phyloP scores from a whole-genome alignment of 306 rosid genomes.

The Boehmeria nivea region DNA sequence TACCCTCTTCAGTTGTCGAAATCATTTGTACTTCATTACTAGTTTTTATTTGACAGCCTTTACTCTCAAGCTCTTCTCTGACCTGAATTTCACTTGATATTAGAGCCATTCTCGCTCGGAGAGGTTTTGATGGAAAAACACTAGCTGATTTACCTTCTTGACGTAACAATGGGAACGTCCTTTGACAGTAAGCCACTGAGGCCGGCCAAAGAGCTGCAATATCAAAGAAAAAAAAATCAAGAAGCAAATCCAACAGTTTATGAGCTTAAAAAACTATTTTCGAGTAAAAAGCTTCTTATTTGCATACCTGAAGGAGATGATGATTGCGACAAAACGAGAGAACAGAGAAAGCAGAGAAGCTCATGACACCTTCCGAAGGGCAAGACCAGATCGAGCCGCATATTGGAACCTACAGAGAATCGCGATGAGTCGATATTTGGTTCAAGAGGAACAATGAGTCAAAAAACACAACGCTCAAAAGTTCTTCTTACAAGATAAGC shows the following conservation, averaged over 20 bases:
- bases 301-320: constrained; percentile 69
- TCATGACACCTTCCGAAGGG: constrained; percentile 64
- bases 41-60: constrained; percentile 52
- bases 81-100: no score
- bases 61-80: constrained; percentile 55
- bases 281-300: not conserved
- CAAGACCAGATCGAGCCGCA: constrained; percentile 95
- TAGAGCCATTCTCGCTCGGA: no score
- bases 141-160: constrained; percentile 47
- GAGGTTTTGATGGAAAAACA: not conserved
- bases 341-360: constrained; percentile 77
- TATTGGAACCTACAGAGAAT: constrained; percentile 52
- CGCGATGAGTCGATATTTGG: no score
- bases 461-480: no score
- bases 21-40: constrained; percentile 44
- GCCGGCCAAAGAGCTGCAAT: constrained; percentile 70
- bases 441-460: no score
- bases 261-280: not conserved
- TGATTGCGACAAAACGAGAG: constrained; percentile 85
- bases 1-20: constrained; percentile 57
- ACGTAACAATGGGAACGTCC: constrained; percentile 70
- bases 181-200: constrained; percentile 86
- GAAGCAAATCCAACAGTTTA: constrained; percentile 2
- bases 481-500: constrained; percentile 66
- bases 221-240: constrained; percentile 3